Evolutionary conservation across 805 yeast genomes (phyloP), one percentile per base, ranked within the genome.

Genomic region (Torulaspora gathmanii): DNA sequence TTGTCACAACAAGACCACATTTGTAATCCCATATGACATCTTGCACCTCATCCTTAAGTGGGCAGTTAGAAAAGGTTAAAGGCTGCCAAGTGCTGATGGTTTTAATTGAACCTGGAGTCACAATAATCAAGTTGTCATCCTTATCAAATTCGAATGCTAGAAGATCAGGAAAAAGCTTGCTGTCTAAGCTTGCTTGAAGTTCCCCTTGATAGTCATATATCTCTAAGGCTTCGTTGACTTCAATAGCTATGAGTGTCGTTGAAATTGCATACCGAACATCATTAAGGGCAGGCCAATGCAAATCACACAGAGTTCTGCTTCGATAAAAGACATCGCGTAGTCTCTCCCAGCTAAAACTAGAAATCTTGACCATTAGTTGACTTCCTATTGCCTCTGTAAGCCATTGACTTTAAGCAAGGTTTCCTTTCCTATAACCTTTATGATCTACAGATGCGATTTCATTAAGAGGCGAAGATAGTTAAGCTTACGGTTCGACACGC

Each of bases 301-400:
- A 42, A 7, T 46, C 44, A 35, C 55, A 45, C 19, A 61, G 34
- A 15, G 40, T 74, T 44, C 82, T 64, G 13, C 74, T 71, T 44
- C 84, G 70, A 54, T 87, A 89, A 61, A 77, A 86, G 8, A 79
- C 83, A 61, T 80, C 79, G 43, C 78, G 80, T 15, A 89, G 72
- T 51, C 82, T 75, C 61, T 88, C 95, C 97, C 97, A 89, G 35
- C 74, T 75, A 49, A 73, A 58, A 52, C 75, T 70, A 10, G 78
- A 79, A 38, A 66, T 57, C 12, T 42, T 48, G 39, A 45, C 45
- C 25, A 29, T 28, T 28, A 29, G 17, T 38, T 13, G 10, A 37
- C 9, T 11, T 11, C 5, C 12, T 4, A 6, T n/a, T 19, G 19
- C 13, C 19, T 9, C n/a, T 30, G 17, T 23, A 38, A n/a, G 15